phyloP scores from a whole-genome alignment of 306 rosid species.

The Trifolium pratense region DNA sequence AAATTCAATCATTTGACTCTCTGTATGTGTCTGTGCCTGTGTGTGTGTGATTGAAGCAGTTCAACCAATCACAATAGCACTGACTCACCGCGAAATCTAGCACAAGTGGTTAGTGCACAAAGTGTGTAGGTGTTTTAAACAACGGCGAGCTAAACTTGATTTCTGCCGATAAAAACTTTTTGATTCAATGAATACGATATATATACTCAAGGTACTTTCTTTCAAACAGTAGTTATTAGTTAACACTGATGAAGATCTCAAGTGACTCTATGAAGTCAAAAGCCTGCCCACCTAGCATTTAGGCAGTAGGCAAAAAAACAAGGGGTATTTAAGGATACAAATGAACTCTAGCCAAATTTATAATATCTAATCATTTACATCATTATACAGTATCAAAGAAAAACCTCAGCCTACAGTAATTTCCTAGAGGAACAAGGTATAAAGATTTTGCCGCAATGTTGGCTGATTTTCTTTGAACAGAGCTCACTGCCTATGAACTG shows the following conservation, averaged over 20 bases:
- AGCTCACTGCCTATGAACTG: slow-evolving; percentile 78
- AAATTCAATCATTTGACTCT: no score
- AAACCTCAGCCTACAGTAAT: slow-evolving; percentile 40
- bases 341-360: slow-evolving; percentile 41
- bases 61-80: no score
- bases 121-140: no score
- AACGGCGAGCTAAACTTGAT: no score
- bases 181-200: no score
- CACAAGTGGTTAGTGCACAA: no score
- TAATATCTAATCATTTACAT: slow-evolving; percentile 66
- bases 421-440: slow-evolving; percentile 42
- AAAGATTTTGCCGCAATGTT: slow-evolving; percentile 35
- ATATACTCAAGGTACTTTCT: no score
- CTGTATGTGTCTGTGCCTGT: no score
- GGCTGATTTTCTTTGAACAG: slow-evolving; percentile 33
- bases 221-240: slow-evolving; percentile 3
- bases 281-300: slow-evolving; percentile 31
- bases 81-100: no score
- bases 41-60: no score
- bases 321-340: slow-evolving; percentile 15
- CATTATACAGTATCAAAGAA: slow-evolving; percentile 50
- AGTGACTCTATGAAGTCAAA: slow-evolving; percentile 29
- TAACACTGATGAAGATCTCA: slow-evolving; percentile 21
- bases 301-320: slow-evolving; percentile 25
- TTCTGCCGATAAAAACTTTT: no score